Evolutionary conservation across 2,329 filamentous ascomycete species (phyloP), one percentile per base, ranked within the genome.

Genomic region (Aspergillus melleus): DNA sequence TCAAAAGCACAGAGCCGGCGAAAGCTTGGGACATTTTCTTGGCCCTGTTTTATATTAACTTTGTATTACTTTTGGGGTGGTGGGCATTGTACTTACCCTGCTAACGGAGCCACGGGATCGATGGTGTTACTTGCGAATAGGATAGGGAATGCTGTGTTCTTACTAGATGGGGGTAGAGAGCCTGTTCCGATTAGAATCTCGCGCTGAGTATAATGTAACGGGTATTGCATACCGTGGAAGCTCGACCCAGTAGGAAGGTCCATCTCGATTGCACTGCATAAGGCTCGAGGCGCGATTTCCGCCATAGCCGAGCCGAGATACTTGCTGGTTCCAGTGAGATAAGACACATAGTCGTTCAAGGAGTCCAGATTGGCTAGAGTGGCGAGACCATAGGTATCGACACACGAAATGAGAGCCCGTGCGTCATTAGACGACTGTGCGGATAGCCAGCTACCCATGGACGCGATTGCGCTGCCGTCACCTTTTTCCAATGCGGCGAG

Each of bases 51-150:
- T 52, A 1, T 52, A 24, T 20, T 39, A 52, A 16, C 11, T 5
- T 36, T 4, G 2, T 36, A 16, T 32, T 12, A 16, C 32, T 36
- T 36, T 5, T 4, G 16, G 16, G 32, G 14, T 16, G 32, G 32
- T 16, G 11, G 3, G 32, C 10, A 16, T 16, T 6, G 20, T 10
- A 54, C 59, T 11, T 49, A 64, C 63, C 55, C 72, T 19, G 63
- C 54, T 39, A 86, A 72, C 6, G 84, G 84, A 0, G 84, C 86
- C 1, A 87, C 81, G 0, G 85, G 85, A 59, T 87, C 84, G 30
- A 80, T 76, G 0, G 80, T 81, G 65, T 82, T 84, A 20, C 79
- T 79, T 19, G 85, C 68, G 68, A 84, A 83, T n/a, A 87, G 74
- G 30, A 87, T 74, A 0, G 84, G 84, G 59, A 81, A 79, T 19